These are phyloP conservation scores for Aspergillus funiculosus DNA, from an alignment of 495 filamentous ascomycete genomes.

Conservation along the genomic window DNA sequence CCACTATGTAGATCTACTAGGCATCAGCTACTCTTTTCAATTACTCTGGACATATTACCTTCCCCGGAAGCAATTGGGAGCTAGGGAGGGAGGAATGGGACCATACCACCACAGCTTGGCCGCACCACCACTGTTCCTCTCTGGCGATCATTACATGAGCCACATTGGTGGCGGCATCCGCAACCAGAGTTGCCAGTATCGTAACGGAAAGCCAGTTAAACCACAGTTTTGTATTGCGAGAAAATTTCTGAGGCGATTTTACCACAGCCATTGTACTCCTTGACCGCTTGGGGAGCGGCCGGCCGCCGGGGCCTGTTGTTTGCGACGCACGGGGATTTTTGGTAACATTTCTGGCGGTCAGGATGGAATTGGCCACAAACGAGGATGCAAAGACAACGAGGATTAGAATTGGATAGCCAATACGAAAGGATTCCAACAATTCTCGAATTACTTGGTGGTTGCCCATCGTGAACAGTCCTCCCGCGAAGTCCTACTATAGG, in stretches of 20 bases:
- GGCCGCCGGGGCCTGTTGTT: slow-evolving; percentile 72
- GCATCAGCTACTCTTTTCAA: slow-evolving; percentile 16
- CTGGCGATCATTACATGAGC: slow-evolving; percentile 62
- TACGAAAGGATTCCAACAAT: slow-evolving; percentile 50
- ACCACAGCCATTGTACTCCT: slow-evolving; percentile 34
- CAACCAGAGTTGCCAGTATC: slow-evolving; percentile 65
- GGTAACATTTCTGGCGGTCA: slow-evolving; percentile 43
- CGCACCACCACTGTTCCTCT: slow-evolving; percentile 83
- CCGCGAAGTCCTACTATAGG: slow-evolving; percentile 17
- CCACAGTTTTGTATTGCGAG: slow-evolving; percentile 52
- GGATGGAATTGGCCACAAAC: slow-evolving; percentile 58
- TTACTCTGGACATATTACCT: too few relatives aligned
- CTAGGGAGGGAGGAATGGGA: not conserved
- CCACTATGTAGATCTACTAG: slow-evolving; percentile 70
- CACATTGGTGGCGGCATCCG: slow-evolving; percentile 67
- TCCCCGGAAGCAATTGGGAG: too few relatives aligned
- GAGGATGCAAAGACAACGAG: slow-evolving; percentile 61
- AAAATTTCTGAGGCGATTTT: slow-evolving; percentile 45
- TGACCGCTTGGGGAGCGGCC: slow-evolving; percentile 61
- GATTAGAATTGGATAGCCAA: slow-evolving; percentile 60
- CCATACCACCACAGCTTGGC: slow-evolving; percentile 76
- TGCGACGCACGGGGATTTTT: slow-evolving; percentile 27
- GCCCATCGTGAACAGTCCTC: slow-evolving; percentile 31
- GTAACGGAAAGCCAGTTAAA: slow-evolving; percentile 70
- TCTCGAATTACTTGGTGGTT: slow-evolving; percentile 34